Evolutionary conservation across 129 eudicot species (phyloP).

Genomic region (Sambucus nigra): DNA sequence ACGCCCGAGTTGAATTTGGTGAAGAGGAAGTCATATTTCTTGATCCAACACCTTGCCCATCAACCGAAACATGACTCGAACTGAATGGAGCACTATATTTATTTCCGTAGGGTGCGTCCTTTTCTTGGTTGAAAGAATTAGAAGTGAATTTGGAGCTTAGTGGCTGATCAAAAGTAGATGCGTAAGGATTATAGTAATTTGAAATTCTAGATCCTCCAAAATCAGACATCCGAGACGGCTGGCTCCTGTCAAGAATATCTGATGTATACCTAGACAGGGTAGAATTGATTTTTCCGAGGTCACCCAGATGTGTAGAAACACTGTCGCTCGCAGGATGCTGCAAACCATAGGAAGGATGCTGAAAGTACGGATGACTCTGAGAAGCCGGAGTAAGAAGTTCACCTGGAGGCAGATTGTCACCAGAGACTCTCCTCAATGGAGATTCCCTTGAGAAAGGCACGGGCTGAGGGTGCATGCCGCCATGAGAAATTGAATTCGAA

Average conservation of each 20-base stretch:
- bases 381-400: slow-evolving; percentile 18
- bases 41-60: slow-evolving; percentile 27
- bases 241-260: slow-evolving; percentile 25
- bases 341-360: slow-evolving; percentile 19
- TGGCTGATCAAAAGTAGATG: slow-evolving; percentile 75
- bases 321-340: slow-evolving; percentile 23
- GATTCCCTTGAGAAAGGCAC: slow-evolving; percentile 21
- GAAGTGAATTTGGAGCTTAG: slow-evolving; percentile 42
- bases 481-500: slow-evolving; percentile 20
- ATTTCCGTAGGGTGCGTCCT: slow-evolving; percentile 19
- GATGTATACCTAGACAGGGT: slow-evolving; percentile 22
- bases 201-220: slow-evolving; percentile 41
- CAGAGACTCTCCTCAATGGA: slow-evolving; percentile 17
- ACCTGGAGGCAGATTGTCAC: slow-evolving; percentile 22
- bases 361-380: slow-evolving; percentile 17
- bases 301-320: slow-evolving; percentile 18
- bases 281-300: slow-evolving; percentile 24
- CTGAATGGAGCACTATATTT: slow-evolving; percentile 22
- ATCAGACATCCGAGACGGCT: slow-evolving; percentile 23
- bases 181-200: slow-evolving; percentile 65
- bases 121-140: slow-evolving; percentile 27
- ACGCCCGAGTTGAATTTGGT: slow-evolving; percentile 19
- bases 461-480: slow-evolving; percentile 17
- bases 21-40: slow-evolving; percentile 14
- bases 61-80: slow-evolving; percentile 28